Evolutionary conservation across 768 basidiomycete genomes (phyloP).

Genomic region (Pisolithus tinctorius): DNA sequence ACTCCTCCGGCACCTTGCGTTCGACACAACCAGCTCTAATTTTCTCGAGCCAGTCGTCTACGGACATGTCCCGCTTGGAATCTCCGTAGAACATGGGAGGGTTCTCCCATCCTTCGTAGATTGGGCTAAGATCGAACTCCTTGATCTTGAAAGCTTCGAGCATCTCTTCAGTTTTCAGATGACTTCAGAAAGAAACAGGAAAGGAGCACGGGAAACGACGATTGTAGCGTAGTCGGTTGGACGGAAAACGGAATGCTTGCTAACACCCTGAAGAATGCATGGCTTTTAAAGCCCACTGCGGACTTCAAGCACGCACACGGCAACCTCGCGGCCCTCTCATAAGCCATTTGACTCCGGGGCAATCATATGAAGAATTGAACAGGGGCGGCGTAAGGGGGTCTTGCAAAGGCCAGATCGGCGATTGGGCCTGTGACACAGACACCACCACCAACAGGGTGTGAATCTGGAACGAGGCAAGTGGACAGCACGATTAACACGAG

Average conservation of each 20-base stretch:
- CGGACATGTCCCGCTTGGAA: conserved; percentile 58
- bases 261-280: background rate
- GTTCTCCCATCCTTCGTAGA: conserved; percentile 58
- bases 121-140: conserved; percentile 65
- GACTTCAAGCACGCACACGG: background rate
- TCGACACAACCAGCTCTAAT: conserved; percentile 68
- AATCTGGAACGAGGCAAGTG: too few species aligned
- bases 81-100: conserved; percentile 64
- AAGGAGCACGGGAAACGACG: background rate
- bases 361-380: too few species aligned
- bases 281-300: background rate
- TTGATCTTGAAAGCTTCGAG: conserved; percentile 78
- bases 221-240: background rate
- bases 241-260: background rate
- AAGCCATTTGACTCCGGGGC: too few species aligned
- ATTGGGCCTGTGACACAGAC: too few species aligned
- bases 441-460: too few species aligned
- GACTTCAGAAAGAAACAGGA: background rate
- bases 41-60: conserved; percentile 67
- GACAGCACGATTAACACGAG: too few species aligned
- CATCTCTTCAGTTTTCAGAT: conserved; percentile 27
- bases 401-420: too few species aligned
- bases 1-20: conserved; percentile 69
- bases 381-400: too few species aligned
- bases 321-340: background rate